Percentiles rank a stretch among this genome's conserved stretches.
Evolutionary conservation across 2,329 filamentous ascomycete genomes (phyloP).

Genomic region (Colletotrichum costaricense): DNA sequence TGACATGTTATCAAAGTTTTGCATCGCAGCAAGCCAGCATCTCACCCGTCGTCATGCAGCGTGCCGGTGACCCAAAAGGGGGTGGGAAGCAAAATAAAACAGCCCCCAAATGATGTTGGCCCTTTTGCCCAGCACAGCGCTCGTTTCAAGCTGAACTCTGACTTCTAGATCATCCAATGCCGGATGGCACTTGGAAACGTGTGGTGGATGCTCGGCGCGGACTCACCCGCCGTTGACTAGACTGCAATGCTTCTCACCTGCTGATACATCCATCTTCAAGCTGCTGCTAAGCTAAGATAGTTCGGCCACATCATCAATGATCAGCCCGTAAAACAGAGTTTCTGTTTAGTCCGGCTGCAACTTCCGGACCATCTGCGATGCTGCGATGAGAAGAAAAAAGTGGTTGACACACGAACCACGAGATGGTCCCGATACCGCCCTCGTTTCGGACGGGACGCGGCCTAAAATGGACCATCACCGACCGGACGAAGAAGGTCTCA

Average conservation of each 20-base stretch:
- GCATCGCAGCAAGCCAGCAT: not conserved
- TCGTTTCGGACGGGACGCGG: conserved; percentile 22
- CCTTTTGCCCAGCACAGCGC: not conserved
- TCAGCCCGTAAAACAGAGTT: conserved; percentile 5
- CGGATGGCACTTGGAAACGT: not conserved
- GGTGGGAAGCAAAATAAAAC: not conserved
- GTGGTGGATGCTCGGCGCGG: not conserved
- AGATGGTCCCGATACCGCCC: conserved; percentile 16
- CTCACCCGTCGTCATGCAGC: not conserved
- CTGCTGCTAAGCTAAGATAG: not conserved
- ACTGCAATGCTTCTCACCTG: not conserved
- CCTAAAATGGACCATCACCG: not conserved
- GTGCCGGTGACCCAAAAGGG: not conserved
- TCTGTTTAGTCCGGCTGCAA: not conserved
- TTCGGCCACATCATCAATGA: not conserved
- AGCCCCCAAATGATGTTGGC: not conserved
- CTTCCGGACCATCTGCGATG: not conserved
- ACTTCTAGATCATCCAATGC: conserved; percentile 4
- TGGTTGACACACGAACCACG: not conserved
- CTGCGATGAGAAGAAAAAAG: not conserved
- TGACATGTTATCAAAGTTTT: not conserved
- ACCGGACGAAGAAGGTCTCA: conserved; percentile 14
- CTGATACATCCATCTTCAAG: no score
- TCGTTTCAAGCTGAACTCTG: conserved; percentile 1
- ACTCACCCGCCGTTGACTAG: not conserved